Base-by-base conservation (phyloP, 2,329 filamentous ascomycete genomes). In the Chaetoscypha palmicola region DNA sequence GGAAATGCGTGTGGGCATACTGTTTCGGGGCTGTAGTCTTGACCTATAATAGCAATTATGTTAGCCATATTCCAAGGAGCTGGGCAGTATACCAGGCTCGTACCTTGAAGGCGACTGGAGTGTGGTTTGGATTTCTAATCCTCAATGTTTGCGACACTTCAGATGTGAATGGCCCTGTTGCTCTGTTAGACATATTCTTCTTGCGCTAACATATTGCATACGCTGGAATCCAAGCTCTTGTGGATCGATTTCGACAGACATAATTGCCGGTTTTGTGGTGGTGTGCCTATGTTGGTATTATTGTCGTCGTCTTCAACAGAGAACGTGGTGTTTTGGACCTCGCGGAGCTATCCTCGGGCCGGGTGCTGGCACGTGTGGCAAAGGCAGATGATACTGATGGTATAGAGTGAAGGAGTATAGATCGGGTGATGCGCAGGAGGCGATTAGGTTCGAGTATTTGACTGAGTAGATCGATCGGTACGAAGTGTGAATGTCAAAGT, bases 1-100 rank as follows among this genome's bases (percentile, higher is more conserved):
- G 43, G 40, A 16, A 41, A n/a, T n/a, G 36, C 36, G 53, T 46
- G 46, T 48, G 50, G 49, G 56, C 84, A 62, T 86, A 98, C 91
- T 97, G 92, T 71, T 97, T 97, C 24, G 92, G 92, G 38, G 92
- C 92, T 51, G 92, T 98, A 38, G 92, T 98, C 81, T 98, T 98
- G 68, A 98, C 92, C 89, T 95, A 58, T 32, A 52, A 24, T 31
- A 22, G 24, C 30, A 47, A 38, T 34, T 19, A 34, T 30, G 4
- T 58, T 66, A 52, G 68, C 63, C 33, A 47, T 19, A 12, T 42
- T 21, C 20, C 39, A 17, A 32, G n/a, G 10, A 11, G 7, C 28
- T 22, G 35, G 43, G 54, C 59, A 39, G 57, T 53, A 45, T 34
- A 48, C 34, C 22, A 24, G 46, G 9, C 3, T 14, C 69, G 50